Evolutionary conservation across 2,329 filamentous ascomycete species (phyloP), one percentile per base, ranked within the genome.

Genomic region (Fusarium staphyleae): DNA sequence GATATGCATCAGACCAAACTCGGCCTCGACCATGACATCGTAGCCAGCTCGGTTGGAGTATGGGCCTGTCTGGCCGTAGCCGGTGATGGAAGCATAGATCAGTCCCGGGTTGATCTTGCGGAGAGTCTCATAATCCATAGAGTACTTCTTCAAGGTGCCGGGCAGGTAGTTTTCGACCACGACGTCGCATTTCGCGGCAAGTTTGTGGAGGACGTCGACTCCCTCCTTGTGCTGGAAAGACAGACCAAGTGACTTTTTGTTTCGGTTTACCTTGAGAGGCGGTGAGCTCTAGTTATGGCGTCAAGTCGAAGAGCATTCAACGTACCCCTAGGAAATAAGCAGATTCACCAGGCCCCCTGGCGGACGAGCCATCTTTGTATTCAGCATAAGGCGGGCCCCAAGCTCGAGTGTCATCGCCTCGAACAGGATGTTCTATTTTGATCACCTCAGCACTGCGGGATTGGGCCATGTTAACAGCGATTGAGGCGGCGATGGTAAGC

Each of bases 21-120:
- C 95, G 54, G 95, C 95, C 78, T 99, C 95, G 10, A 99, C 93
- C 93, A 99, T 99, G 64, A 99, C 95, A 74, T 99, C 95, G 79
- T 99, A 99, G 4, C 95, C 95, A 3, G 95, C 92, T 12, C 95
- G 84, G 60, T 87, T 84, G 5, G 88, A 86, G 74, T 96, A 96
- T 0, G 95, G 95, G 0, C 95, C 95, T 1, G 90, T 96, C 72
- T 99, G 95, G 2, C 95, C 95, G 70, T 98, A 99, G 1, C 95
- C 95, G 0, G 95, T 99, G 66, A 99, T 96, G 64, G 91, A 96
- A 12, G 93, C 92, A 70, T 99, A 99, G 63, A 99, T 90, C 39
- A 99, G 80, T 5, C 81, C 78, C 0, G 93, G 93, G 69, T 98
- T 98, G 71, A 97, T 87, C 62, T 86, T 83, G 44, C 81, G 84